Conservation (phyloP, 1,284 basidiomycete genomes). For the Sporisorium sorghi region DNA sequence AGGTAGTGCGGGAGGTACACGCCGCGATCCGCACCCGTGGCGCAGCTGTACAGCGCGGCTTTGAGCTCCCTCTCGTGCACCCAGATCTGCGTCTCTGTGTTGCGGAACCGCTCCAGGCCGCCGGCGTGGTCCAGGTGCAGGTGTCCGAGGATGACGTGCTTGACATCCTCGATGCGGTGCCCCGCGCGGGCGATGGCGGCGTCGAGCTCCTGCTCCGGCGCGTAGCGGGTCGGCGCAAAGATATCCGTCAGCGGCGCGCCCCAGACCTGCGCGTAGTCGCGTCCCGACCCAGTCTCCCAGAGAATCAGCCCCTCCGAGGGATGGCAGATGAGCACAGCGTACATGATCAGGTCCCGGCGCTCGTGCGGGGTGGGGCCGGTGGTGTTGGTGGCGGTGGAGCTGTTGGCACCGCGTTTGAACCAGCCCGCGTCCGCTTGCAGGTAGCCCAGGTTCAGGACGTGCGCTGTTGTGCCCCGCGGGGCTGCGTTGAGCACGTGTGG, state of each 20-base stretch:
- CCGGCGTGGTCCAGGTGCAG: slow-evolving; percentile 65
- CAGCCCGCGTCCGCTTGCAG: slow-evolving; percentile 64
- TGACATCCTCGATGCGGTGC: slow-evolving; percentile 59
- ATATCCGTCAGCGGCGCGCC: slow-evolving; percentile 51
- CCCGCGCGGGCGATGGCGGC: slow-evolving; percentile 61
- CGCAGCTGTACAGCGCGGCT: slow-evolving; percentile 56
- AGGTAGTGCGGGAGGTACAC: slow-evolving; percentile 61
- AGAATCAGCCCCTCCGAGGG: slow-evolving; percentile 65
- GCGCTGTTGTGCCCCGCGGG: slow-evolving; percentile 62
- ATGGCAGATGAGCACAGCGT: slow-evolving; percentile 63
- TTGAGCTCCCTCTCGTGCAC: slow-evolving; percentile 65
- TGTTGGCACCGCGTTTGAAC: slow-evolving; percentile 63
- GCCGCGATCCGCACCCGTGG: slow-evolving; percentile 58
- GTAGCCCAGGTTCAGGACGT: slow-evolving; percentile 62
- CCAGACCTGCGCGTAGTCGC: slow-evolving; percentile 52
- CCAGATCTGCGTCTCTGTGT: slow-evolving; percentile 61
- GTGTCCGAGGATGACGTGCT: slow-evolving; percentile 54
- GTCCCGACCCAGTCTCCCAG: slow-evolving; percentile 65
- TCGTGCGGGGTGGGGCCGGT: slow-evolving; percentile 42
- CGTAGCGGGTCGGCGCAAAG: slow-evolving; percentile 47
- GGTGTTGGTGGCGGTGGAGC: slow-evolving; percentile 46
- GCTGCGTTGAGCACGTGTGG: slow-evolving; percentile 53
- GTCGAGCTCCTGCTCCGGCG: slow-evolving; percentile 63
- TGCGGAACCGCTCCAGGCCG: slow-evolving; percentile 55
- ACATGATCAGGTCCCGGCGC: slow-evolving; percentile 56